Conservation (phyloP, 345 rosid genomes). For the Eucalyptus polyanthemos region DNA sequence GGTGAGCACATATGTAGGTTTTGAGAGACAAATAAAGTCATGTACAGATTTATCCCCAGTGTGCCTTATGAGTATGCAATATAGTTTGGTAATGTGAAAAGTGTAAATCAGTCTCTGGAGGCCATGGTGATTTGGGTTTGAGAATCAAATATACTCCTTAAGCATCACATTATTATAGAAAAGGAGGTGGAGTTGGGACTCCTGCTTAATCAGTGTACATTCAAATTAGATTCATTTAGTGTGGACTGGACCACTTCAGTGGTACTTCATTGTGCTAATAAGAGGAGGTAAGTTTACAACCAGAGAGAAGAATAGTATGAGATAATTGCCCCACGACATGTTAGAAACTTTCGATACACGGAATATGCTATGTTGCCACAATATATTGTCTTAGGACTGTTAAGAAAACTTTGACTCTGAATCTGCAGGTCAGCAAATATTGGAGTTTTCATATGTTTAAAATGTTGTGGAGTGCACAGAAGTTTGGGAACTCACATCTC, state of each 20-base stretch:
- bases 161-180: neutral
- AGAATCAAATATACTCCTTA: neutral
- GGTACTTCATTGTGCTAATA: neutral
- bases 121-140: neutral
- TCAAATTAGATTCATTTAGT: neutral
- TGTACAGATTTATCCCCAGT: neutral
- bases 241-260: neutral
- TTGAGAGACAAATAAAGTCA: neutral
- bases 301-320: neutral
- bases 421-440: constrained; percentile 88
- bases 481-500: constrained; percentile 94
- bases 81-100: neutral
- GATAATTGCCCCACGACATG: neutral
- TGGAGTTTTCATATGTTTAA: constrained; percentile 94
- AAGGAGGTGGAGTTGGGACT: neutral
- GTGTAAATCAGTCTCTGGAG: neutral
- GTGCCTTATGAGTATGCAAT: neutral
- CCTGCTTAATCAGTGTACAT: neutral
- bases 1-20: neutral
- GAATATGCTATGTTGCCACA: neutral
- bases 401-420: neutral
- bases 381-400: neutral
- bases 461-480: constrained; percentile 96
- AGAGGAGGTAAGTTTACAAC: neutral
- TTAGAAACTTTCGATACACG: neutral